These are phyloP conservation scores for Sporothrix mexicana DNA, from an alignment of 2,329 filamentous ascomycete genomes.

Conservation along the genomic window DNA sequence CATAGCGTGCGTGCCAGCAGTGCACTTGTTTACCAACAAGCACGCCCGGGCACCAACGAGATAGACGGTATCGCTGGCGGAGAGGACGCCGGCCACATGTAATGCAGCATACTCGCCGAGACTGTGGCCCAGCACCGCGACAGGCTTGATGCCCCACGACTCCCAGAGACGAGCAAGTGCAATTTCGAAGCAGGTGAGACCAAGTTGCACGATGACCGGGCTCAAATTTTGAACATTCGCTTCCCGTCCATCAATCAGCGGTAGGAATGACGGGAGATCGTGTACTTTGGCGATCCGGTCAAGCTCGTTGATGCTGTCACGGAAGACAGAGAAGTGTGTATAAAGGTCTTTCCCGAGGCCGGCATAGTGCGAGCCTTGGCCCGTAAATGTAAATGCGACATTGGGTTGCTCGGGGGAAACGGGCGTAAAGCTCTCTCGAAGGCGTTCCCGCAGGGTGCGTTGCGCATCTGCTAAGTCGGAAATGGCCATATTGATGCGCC, in stretches of 20 bases:
- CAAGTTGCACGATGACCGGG: conserved; percentile 60
- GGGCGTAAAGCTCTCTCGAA: conserved; percentile 52
- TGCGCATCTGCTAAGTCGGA: conserved; percentile 51
- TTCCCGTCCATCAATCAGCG: conserved; percentile 55
- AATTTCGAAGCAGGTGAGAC: conserved; percentile 61
- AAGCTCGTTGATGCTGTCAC: conserved; percentile 62
- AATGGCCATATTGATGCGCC: conserved; percentile 58
- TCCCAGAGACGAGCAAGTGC: conserved; percentile 61
- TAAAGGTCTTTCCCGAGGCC: conserved; percentile 59
- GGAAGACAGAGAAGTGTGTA: conserved; percentile 54
- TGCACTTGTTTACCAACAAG: conserved; percentile 69
- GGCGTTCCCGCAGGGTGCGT: conserved; percentile 49
- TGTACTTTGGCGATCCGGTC: conserved; percentile 57
- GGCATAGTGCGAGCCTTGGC: conserved; percentile 62
- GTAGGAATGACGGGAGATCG: conserved; percentile 62
- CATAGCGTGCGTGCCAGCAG: conserved; percentile 68
- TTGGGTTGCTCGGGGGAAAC: conserved; percentile 53
- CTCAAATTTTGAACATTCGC: conserved; percentile 53
- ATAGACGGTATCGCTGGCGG: conserved; percentile 73
- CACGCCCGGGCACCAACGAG: conserved; percentile 72
- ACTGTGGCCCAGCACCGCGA: conserved; percentile 65
- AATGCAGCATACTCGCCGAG: conserved; percentile 77
- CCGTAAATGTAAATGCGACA: conserved; percentile 61
- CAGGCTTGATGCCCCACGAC: conserved; percentile 61
- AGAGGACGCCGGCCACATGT: conserved; percentile 72